These are phyloP conservation scores for Rhodotorula glutinis DNA, from an alignment of 1,284 basidiomycete species.

Conservation along the genomic window DNA sequence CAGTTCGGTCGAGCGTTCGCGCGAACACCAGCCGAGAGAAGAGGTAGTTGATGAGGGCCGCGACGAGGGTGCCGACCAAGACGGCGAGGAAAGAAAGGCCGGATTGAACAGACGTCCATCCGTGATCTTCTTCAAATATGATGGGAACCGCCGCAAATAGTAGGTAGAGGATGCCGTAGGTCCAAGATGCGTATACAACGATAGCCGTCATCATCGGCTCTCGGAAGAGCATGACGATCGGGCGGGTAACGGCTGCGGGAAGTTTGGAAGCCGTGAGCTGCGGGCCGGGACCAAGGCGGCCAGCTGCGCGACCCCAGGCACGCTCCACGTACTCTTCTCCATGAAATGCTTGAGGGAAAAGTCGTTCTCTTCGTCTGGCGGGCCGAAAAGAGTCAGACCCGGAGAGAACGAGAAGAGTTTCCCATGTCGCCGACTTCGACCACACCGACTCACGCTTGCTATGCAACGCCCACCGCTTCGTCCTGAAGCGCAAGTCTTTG, in stretches of 20 bases:
- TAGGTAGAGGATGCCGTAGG: slow-evolving; percentile 30
- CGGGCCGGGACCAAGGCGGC: background rate
- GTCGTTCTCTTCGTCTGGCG: slow-evolving; percentile 44
- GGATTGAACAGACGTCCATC: slow-evolving; percentile 44
- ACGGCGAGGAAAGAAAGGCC: slow-evolving; percentile 44
- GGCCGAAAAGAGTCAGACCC: background rate
- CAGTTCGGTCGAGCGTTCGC: too few relatives aligned
- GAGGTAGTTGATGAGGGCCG: slow-evolving; percentile 46
- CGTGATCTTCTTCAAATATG: slow-evolving; percentile 45
- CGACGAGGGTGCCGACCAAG: slow-evolving; percentile 45
- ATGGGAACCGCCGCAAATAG: slow-evolving; percentile 48
- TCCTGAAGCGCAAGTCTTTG: slow-evolving; percentile 52
- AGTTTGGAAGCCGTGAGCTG: background rate
- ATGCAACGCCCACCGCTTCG: slow-evolving; percentile 49
- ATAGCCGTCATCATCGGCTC: slow-evolving; percentile 48
- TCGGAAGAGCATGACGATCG: slow-evolving; percentile 45
- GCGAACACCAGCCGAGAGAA: slow-evolving; percentile 43
- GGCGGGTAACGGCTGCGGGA: slow-evolving; percentile 40
- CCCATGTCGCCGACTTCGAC: background rate
- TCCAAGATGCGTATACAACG: slow-evolving; percentile 43
- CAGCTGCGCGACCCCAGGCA: background rate
- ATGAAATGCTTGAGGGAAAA: slow-evolving; percentile 43
- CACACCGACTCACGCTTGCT: slow-evolving; percentile 10
- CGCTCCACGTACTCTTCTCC: slow-evolving; percentile 41
- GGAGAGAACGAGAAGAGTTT: background rate